These are phyloP conservation scores for Penicillium odoratum DNA, from an alignment of 495 filamentous ascomycete species.

Conservation along the genomic window DNA sequence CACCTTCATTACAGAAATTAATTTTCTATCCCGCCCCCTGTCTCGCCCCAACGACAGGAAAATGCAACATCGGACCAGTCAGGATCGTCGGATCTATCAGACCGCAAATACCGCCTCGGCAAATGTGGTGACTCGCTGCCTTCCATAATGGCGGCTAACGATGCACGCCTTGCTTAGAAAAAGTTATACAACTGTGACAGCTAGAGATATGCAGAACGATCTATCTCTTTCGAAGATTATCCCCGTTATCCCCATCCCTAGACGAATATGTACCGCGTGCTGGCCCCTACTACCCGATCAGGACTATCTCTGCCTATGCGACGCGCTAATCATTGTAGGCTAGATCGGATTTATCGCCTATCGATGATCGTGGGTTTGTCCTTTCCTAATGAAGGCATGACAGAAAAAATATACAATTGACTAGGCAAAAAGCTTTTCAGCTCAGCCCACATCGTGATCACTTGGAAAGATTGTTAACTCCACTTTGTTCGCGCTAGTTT, in stretches of 20 bases:
- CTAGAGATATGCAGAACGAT: background rate
- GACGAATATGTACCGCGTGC: too few relatives aligned
- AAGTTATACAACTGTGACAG: background rate
- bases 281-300: background rate
- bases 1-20: slow-evolving; percentile 6
- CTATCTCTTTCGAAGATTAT: background rate
- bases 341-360: background rate
- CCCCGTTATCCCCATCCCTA: background rate
- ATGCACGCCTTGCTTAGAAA: slow-evolving; percentile 5
- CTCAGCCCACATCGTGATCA: slow-evolving; percentile 9
- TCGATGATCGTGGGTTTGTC: background rate
- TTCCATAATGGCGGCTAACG: slow-evolving; percentile 11
- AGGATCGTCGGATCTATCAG: slow-evolving; percentile 27
- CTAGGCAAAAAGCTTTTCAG: background rate
- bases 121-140: slow-evolving; percentile 20
- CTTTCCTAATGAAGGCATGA: background rate
- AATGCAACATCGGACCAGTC: slow-evolving; percentile 15
- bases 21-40: background rate
- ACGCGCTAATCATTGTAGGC: background rate
- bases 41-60: background rate
- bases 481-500: slow-evolving; percentile 12
- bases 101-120: slow-evolving; percentile 13
- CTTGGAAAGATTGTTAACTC: slow-evolving; percentile 2
- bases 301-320: background rate
- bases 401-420: slow-evolving; percentile 4